A percentile compares a stretch with the other conserved stretches of the same genome.
Evolutionary conservation across 2,329 filamentous ascomycete species (phyloP).

Genomic region (Cercospora beticola): DNA sequence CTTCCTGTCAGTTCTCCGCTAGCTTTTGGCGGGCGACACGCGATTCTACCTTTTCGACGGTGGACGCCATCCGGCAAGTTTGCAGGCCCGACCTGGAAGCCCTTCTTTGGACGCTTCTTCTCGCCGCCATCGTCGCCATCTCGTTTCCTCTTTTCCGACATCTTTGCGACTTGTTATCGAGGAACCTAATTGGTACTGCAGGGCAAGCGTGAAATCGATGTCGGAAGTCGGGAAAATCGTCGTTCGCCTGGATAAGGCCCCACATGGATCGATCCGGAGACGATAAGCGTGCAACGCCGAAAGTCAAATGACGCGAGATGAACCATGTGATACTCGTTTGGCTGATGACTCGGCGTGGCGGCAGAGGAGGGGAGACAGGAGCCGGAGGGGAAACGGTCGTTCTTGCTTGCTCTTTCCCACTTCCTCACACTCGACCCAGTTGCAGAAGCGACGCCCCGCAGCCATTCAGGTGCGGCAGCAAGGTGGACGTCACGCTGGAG

Average conservation of each 20-base stretch:
- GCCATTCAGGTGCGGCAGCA: neutral
- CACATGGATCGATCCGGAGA: neutral
- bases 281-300: conserved; percentile 3
- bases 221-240: neutral
- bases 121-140: conserved; percentile 20
- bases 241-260: conserved; percentile 3
- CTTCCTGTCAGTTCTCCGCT: conserved; percentile 3
- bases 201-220: neutral
- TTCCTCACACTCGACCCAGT: neutral
- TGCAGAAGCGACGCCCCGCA: neutral
- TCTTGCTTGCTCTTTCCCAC: neutral
- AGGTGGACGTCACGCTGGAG: conserved; percentile 6
- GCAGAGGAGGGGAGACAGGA: conserved; percentile 3
- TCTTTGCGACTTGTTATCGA: conserved; percentile 3
- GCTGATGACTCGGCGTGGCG: conserved; percentile 10
- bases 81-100: conserved; percentile 82
- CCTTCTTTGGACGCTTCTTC: conserved; percentile 58
- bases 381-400: neutral
- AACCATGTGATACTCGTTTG: conserved; percentile 7
- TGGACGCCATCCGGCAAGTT: conserved; percentile 90
- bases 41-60: conserved; percentile 63
- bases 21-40: neutral
- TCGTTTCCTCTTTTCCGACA: conserved; percentile 28
- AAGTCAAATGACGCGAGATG: conserved; percentile 9
- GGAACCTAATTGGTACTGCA: neutral